Base-by-base conservation (phyloP, 768 basidiomycete genomes). In the Crassisporium funariophilum region DNA sequence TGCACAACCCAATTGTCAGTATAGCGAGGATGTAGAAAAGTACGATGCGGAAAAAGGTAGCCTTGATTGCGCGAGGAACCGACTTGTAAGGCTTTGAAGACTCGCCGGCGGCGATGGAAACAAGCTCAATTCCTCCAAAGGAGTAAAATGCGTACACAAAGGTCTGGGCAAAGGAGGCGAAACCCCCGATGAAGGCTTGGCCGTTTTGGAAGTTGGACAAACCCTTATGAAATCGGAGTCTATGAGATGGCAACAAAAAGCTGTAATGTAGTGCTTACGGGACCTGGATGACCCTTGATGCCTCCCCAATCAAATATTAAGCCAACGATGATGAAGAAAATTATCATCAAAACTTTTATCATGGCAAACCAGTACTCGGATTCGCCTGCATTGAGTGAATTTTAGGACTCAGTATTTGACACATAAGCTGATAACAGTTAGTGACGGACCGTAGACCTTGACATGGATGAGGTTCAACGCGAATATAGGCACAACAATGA, bases 91-190 rank as follows among this genome's bases (percentile, higher is more conserved):
- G 86, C 53, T 74, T 75, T 36, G 73, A 74, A 5, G 81, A 81
- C 66, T 88, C 86, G 24, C 84, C 83, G 8, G 86, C 85, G n/a
- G 86, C 85, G 23, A 88, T 63, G 2, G 83, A 79, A 33, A 88
- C 84, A 8, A 89, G 74, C 54, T 86, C 85, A 22, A 86, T 80
- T 13, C 84, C 82, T 13, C 78, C 81, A 61, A 78, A 83, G 6
- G 83, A 84, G 65, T 81, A 89, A 50, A 86, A 86, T 10, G 84
- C 84, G 24, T 75, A 86, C 27, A 86, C 82, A 49, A 84, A 84
- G 4, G 76, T 78, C 55, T 77, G 76, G 6, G 77, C 74, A 59
- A 81, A 79, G 24, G 74, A 66, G 27, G 72, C 46, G 45, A 79
- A 81, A 35, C 77, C 78, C 8, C 79, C 79, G 9, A 81, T 64